These are phyloP conservation scores for Calonectria pseudoreteaudii DNA, from an alignment of 2,329 filamentous ascomycete genomes.

Conservation along the genomic window DNA sequence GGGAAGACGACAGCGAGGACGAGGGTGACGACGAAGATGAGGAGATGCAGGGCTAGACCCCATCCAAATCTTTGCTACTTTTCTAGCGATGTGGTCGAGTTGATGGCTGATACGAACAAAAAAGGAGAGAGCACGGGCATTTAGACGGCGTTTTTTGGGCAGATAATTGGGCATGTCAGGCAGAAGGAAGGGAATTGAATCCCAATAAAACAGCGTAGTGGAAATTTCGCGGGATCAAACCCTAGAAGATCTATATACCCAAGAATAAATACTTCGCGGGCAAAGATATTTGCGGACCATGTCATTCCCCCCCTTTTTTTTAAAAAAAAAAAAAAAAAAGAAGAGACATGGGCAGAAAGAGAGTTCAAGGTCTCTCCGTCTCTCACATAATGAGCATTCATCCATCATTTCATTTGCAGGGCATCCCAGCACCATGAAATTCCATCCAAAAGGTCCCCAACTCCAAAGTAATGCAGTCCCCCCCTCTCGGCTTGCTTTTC, in stretches of 20 bases:
- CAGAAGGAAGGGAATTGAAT: conserved; percentile 32
- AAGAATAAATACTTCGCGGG: conserved; percentile 21
- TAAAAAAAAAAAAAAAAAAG: too few relatives aligned
- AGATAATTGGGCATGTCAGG: conserved; percentile 37
- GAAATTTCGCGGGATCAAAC: conserved; percentile 29
- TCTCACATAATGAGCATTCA: neutral
- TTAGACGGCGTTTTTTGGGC: conserved; percentile 42
- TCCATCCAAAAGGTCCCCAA: conserved; percentile 35
- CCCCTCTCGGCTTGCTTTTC: neutral
- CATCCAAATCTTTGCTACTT: conserved; percentile 35
- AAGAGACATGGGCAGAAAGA: neutral
- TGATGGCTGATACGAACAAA: conserved; percentile 20
- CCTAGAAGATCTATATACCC: conserved; percentile 36
- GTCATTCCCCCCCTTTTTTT: neutral
- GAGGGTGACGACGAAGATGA: conserved; percentile 68
- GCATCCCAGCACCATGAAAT: conserved; percentile 25
- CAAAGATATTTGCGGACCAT: conserved; percentile 3
- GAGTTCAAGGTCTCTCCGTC: conserved; percentile 4
- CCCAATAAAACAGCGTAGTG: conserved; percentile 33
- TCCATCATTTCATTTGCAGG: conserved; percentile 22
- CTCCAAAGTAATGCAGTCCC: conserved; percentile 41
- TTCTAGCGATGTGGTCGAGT: conserved; percentile 31
- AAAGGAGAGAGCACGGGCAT: conserved; percentile 33
- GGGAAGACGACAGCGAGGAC: conserved; percentile 65
- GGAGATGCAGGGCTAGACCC: conserved; percentile 63